Evolutionary conservation across 805 yeast genomes (phyloP).

Genomic region (Yarrowia divulgata): DNA sequence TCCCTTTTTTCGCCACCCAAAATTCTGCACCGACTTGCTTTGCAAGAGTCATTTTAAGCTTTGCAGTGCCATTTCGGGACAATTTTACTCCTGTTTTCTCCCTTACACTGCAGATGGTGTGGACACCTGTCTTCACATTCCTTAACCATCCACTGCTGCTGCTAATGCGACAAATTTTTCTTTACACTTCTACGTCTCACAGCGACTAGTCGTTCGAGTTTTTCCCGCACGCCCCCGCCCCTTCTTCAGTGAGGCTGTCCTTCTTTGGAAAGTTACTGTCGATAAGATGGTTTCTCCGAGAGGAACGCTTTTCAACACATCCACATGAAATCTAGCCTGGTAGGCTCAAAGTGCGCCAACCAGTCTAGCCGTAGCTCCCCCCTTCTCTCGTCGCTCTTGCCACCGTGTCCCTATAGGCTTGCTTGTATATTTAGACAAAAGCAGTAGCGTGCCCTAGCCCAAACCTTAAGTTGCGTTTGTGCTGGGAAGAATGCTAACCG

Average conservation of each 20-base stretch:
- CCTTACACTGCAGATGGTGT: constrained; percentile 27
- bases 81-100: constrained; percentile 21
- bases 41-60: constrained; percentile 36
- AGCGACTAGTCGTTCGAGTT: constrained; percentile 3
- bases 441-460: constrained; percentile 34
- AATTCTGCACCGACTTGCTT: constrained; percentile 5
- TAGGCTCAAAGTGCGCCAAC: not conserved
- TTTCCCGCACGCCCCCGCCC: not conserved
- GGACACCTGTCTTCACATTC: constrained; percentile 34
- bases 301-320: not conserved
- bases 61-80: constrained; percentile 19
- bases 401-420: constrained; percentile 37
- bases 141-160: constrained; percentile 25
- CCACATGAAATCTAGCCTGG: constrained; percentile 4
- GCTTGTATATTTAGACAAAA: constrained; percentile 36
- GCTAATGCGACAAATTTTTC: constrained; percentile 35
- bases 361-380: constrained; percentile 27
- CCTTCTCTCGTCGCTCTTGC: constrained; percentile 33
- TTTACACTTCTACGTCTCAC: constrained; percentile 28
- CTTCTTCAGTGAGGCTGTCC: not conserved
- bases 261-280: not conserved
- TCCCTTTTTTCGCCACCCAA: constrained; percentile 33
- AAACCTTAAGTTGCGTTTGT: constrained; percentile 33
- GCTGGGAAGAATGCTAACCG: constrained; percentile 39
- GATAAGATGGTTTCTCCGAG: not conserved